A percentile compares a stretch with the other conserved stretches of the same genome.
Evolutionary conservation across 1,139 yeast species (phyloP).

Genomic region (Kurtzmaniella natalensis): DNA sequence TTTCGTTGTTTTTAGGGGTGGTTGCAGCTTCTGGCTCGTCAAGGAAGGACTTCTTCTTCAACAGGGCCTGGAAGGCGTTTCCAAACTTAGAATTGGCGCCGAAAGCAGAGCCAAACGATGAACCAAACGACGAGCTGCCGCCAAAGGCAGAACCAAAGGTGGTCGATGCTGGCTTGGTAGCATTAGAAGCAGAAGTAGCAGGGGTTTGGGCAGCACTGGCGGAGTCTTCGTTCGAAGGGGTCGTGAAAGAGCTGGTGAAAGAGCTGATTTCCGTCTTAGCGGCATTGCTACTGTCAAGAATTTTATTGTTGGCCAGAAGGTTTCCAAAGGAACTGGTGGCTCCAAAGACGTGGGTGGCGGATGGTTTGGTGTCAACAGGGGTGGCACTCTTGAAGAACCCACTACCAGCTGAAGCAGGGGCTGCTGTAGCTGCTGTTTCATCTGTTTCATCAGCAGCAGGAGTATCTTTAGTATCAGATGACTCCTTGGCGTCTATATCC

Average conservation of each 20-base stretch:
- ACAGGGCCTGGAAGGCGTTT: constrained; percentile 50
- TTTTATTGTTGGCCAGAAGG: constrained; percentile 12
- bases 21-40: constrained; percentile 29
- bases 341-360: constrained; percentile 36
- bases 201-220: constrained; percentile 3
- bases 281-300: constrained; percentile 16
- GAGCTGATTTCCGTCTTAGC: constrained; percentile 1
- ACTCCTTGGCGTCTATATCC: background rate
- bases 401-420: constrained; percentile 5
- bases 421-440: constrained; percentile 3
- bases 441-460: background rate
- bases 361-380: constrained; percentile 1
- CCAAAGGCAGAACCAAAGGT: constrained; percentile 3
- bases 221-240: background rate
- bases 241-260: background rate
- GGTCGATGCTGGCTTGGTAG: constrained; percentile 4
- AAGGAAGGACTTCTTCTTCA: constrained; percentile 51
- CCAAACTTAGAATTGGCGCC: constrained; percentile 60
- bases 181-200: constrained; percentile 7
- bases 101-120: constrained; percentile 29
- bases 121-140: constrained; percentile 13
- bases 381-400: constrained; percentile 2
- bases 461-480: background rate
- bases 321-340: constrained; percentile 58
- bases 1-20: constrained; percentile 5